A percentile compares a stretch with the other conserved stretches of the same genome.
These are phyloP conservation scores for Phoenix dactylifera DNA, from an alignment of 176 grass and related monocot species.

Conservation along the genomic window DNA sequence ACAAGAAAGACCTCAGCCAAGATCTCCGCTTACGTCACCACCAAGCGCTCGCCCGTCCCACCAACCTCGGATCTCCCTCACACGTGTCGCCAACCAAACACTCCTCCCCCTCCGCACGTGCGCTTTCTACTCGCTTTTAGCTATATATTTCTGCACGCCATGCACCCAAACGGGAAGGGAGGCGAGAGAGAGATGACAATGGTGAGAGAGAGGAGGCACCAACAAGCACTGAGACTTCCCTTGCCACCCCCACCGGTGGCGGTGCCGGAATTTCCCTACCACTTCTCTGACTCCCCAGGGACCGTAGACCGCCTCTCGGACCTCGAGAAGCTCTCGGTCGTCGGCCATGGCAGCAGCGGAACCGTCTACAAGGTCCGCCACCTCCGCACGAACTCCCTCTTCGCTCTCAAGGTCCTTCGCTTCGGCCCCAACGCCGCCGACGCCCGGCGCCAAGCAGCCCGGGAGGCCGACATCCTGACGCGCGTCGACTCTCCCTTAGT, in stretches of 20 bases:
- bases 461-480: slow-evolving; percentile 21
- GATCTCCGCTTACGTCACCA: too few species aligned
- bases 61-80: slow-evolving; percentile 3
- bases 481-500: slow-evolving; percentile 21
- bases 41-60: neutral
- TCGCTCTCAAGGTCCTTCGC: slow-evolving; percentile 31
- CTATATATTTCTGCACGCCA: neutral
- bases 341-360: slow-evolving; percentile 26
- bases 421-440: neutral
- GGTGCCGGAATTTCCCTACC: neutral
- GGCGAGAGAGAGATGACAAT: neutral
- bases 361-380: slow-evolving; percentile 34
- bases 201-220: slow-evolving; percentile 1
- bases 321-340: slow-evolving; percentile 22
- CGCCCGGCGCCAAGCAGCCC: neutral
- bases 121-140: neutral
- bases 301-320: slow-evolving; percentile 14
- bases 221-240: neutral
- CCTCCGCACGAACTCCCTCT: slow-evolving; percentile 12
- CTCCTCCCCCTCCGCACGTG: too few species aligned
- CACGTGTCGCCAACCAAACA: neutral
- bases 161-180: neutral
- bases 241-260: neutral
- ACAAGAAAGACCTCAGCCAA: too few species aligned
- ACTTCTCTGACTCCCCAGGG: neutral